Conservation (phyloP, 352 stramenopile genomes). For the Aphanomyces astaci region DNA sequence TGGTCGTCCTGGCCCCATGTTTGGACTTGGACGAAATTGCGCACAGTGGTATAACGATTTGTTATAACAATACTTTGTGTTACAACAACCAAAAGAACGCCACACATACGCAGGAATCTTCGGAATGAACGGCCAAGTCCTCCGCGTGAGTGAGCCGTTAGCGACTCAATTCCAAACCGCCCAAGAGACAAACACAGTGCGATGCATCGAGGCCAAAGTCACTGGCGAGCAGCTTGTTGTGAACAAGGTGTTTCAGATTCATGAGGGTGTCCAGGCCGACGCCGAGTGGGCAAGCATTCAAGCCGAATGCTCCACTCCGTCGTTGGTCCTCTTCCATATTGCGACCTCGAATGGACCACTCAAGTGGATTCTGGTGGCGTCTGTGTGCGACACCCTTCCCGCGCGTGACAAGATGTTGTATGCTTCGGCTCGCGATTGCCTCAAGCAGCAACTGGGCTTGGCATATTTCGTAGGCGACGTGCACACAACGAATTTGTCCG, state of each 20-base stretch:
- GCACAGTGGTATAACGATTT: too few relatives aligned
- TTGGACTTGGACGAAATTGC: too few relatives aligned
- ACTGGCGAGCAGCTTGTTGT: background rate
- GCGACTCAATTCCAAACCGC: slow-evolving; percentile 7
- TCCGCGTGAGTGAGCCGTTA: slow-evolving; percentile 10
- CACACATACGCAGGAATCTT: background rate
- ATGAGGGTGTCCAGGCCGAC: background rate
- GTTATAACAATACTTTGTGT: background rate
- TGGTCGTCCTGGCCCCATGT: slow-evolving; percentile 17
- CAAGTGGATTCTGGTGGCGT: slow-evolving; percentile 67
- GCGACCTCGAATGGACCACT: slow-evolving; percentile 7
- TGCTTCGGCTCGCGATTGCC: slow-evolving; percentile 83
- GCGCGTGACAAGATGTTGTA: slow-evolving; percentile 89
- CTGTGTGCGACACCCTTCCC: slow-evolving; percentile 63
- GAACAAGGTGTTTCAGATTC: background rate
- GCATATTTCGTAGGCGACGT: slow-evolving; percentile 88
- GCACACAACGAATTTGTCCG: slow-evolving; percentile 70
- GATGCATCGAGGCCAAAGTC: slow-evolving; percentile 18
- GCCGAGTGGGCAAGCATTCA: slow-evolving; percentile 4
- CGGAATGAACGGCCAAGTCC: slow-evolving; percentile 23
- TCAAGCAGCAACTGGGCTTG: slow-evolving; percentile 85
- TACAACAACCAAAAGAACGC: background rate
- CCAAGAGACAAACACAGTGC: slow-evolving; percentile 7
- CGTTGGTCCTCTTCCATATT: slow-evolving; percentile 19
- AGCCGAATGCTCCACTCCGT: background rate